Conservation (phyloP, 441 rosid genomes). For the Rhodomyrtus psidioides region DNA sequence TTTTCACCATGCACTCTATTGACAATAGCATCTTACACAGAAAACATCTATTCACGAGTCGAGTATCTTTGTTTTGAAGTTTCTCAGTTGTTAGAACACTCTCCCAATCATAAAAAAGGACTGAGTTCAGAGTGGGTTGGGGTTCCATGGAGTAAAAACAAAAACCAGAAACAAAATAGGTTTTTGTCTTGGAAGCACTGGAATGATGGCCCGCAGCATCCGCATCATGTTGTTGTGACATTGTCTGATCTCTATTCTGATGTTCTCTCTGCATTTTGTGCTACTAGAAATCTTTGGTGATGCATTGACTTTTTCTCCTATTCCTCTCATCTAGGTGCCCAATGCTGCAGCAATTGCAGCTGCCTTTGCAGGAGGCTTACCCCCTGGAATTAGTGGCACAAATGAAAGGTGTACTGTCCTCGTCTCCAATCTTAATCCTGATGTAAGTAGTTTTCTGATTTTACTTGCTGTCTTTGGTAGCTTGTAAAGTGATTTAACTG, state of each 20-base stretch:
- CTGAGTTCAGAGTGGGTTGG: not conserved
- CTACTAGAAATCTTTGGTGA: not conserved
- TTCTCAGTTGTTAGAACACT: not conserved
- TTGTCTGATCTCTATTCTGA: not conserved
- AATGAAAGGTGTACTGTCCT: slow-evolving; percentile 93
- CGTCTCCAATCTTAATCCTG: slow-evolving; percentile 81
- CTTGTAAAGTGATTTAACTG: not conserved
- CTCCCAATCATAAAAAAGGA: not conserved
- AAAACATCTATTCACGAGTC: not conserved
- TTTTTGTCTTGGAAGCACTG: not conserved
- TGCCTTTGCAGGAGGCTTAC: slow-evolving; percentile 95
- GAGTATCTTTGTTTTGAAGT: not conserved
- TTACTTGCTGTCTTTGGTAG: not conserved
- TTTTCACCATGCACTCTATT: not conserved
- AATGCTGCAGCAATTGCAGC: slow-evolving; percentile 92
- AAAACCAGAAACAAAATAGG: not conserved
- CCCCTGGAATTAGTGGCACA: slow-evolving; percentile 90
- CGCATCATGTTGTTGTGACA: not conserved
- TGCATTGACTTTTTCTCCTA: not conserved
- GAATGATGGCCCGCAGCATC: not conserved
- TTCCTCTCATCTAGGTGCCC: slow-evolving; percentile 48
- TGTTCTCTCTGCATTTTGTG: not conserved
- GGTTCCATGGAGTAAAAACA: not conserved
- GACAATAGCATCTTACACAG: not conserved
- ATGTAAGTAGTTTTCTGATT: slow-evolving; percentile 40